Evolutionary conservation across 2,329 filamentous ascomycete genomes (phyloP), one percentile per base, ranked within the genome.

Genomic region (Dactylella cylindrospora): DNA sequence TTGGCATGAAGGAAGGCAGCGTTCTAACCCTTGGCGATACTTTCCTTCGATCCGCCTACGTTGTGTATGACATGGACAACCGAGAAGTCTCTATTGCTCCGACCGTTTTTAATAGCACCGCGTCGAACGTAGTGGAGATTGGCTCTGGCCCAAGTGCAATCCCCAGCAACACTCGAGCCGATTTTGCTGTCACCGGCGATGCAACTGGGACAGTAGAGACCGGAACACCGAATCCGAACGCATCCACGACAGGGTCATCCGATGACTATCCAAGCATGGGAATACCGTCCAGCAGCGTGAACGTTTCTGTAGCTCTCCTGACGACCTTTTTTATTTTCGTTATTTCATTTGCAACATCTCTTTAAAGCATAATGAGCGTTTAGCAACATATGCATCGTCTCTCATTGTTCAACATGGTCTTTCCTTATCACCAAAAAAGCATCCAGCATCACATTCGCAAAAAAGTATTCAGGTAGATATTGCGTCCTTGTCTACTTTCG

Each of bases 21-120:
- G 77, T 79, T 35, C 80, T 88, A 1, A 54, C 68, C 12, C 74
- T 90, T 22, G 86, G 86, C 12, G 86, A 89, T 70, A 86, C 85
- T 0, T 90, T 90, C 71, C 75, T 90, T 50, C 78, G 86, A 40
- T 85, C 83, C 28, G 85, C 85, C 0, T 90, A 90, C 67, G 79
- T 88, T 10, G 85, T 90, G 8, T 89, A 86, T 70, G 85, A 89
- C 70, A 75, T 88, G 17, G 80, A 77, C 22, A 87, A 86, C 71
- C 83, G 88, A 70, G 77, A 85, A 72, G 83, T 89, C 66, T 84
- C 82, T 1, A 73, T 89, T 25, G 86, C 84, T 1, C 81, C 85
- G 71, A 84, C 84, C 13, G 79, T 77, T 44, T 84, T 82, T 71
- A 81, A 85, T 69, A 74, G 77, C 3, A 78, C 78, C 0, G 60